Conservation (phyloP, 2,329 filamentous ascomycete species). For the Cladosporium halotolerans region DNA sequence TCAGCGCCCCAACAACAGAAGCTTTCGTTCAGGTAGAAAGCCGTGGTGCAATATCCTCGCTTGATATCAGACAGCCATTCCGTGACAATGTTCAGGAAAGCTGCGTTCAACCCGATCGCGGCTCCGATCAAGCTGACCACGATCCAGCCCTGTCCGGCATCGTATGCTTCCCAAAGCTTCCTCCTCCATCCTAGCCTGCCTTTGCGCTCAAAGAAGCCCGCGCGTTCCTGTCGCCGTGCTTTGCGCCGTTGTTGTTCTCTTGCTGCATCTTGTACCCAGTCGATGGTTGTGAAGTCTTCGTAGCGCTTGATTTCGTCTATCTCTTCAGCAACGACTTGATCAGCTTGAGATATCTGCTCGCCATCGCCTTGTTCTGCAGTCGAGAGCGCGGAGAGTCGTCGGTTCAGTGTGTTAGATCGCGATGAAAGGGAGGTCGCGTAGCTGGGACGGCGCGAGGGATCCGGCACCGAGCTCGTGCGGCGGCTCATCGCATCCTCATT, state of each 20-base stretch:
- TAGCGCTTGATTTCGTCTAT: conserved; percentile 98
- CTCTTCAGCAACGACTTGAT: conserved; percentile 80
- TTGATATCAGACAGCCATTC: conserved; percentile 97
- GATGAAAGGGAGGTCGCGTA: conserved; percentile 41
- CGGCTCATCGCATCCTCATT: conserved; percentile 40
- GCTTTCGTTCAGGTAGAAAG: conserved; percentile 92
- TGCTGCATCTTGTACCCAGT: conserved; percentile 97
- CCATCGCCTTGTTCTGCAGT: conserved; percentile 57
- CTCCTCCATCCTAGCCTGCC: conserved; percentile 72
- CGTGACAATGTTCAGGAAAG: conserved; percentile 87
- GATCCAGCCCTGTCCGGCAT: conserved; percentile 96
- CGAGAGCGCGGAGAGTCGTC: conserved; percentile 63
- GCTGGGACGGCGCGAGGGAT: conserved; percentile 15
- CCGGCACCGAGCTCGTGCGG: conserved; percentile 28
- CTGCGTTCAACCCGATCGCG: conserved; percentile 90
- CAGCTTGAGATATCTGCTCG: conserved; percentile 47
- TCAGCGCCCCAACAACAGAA: conserved; percentile 99
- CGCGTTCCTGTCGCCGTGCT: conserved; percentile 64
- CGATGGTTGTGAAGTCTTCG: conserved; percentile 96
- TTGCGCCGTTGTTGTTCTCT: conserved; percentile 80
- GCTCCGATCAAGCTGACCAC: conserved; percentile 88
- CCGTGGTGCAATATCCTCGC: conserved; percentile 88
- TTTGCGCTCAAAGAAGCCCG: conserved; percentile 63
- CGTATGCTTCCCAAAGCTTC: conserved; percentile 78
- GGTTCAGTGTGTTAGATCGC: conserved; percentile 49